Conservation (phyloP, 2,329 filamentous ascomycete genomes). For the Stemphylium vesicarium region DNA sequence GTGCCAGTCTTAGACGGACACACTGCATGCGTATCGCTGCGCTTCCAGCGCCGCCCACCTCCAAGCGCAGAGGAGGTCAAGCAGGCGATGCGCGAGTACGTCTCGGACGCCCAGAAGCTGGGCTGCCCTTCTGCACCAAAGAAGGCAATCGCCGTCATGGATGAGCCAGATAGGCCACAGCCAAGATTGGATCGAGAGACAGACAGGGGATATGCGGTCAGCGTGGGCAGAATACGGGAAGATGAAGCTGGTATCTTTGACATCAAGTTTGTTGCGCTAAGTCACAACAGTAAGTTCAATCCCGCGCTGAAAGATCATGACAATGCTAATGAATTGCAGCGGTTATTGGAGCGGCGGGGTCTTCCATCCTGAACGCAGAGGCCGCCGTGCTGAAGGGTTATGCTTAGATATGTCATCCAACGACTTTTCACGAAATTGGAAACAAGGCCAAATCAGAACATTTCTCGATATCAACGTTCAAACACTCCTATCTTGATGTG, state of each 20-base stretch:
- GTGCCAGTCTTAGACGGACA: constrained; percentile 96
- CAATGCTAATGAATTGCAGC: constrained; percentile 53
- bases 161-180: constrained; percentile 88
- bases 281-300: constrained; percentile 70
- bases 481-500: too few relatives aligned
- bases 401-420: constrained; percentile 49
- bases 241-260: constrained; percentile 91
- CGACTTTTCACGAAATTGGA: neutral
- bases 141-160: constrained; percentile 84
- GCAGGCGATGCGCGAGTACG: constrained; percentile 79
- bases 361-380: constrained; percentile 92
- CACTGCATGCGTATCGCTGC: constrained; percentile 88
- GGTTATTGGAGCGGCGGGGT: constrained; percentile 94
- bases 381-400: constrained; percentile 89
- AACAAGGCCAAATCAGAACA: too few relatives aligned
- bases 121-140: constrained; percentile 87
- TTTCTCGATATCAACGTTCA: too few relatives aligned
- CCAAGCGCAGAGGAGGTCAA: constrained; percentile 79
- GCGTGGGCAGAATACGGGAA: constrained; percentile 83
- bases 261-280: constrained; percentile 91
- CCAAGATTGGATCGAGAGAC: constrained; percentile 88
- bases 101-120: constrained; percentile 79
- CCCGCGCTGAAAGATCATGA: constrained; percentile 31
- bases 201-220: constrained; percentile 85
- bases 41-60: constrained; percentile 76